Percentiles rank a stretch among this genome's conserved stretches.
phyloP scores from a whole-genome alignment of 2,329 filamentous ascomycete genomes.

The Trichoderma lentiforme region DNA sequence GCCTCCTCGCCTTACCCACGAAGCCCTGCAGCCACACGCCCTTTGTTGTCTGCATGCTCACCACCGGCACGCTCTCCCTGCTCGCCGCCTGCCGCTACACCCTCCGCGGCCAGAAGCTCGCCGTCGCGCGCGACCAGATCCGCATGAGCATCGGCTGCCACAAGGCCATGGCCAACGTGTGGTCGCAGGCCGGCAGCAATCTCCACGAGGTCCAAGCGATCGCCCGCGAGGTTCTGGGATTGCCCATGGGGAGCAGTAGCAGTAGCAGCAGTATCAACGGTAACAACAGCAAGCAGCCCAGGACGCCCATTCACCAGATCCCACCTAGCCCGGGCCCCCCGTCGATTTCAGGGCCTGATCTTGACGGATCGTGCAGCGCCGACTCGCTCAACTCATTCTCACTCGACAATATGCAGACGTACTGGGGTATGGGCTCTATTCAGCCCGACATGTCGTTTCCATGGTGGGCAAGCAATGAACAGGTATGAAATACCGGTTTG shows the following conservation, averaged over 20 bases:
- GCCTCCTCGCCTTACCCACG: slow-evolving; percentile 36
- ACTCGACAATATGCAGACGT: slow-evolving; percentile 10
- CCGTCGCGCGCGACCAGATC: slow-evolving; percentile 40
- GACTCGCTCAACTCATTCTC: background rate
- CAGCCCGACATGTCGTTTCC: slow-evolving; percentile 1
- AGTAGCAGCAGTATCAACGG: background rate
- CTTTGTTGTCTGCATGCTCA: slow-evolving; percentile 41
- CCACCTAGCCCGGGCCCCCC: background rate
- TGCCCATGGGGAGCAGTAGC: background rate
- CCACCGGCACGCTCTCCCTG: slow-evolving; percentile 34
- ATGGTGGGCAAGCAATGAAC: slow-evolving; percentile 6
- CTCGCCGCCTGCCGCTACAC: slow-evolving; percentile 38
- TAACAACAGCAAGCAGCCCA: background rate
- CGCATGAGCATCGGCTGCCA: slow-evolving; percentile 41
- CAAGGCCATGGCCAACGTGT: slow-evolving; percentile 34
- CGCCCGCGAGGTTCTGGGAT: slow-evolving; percentile 31
- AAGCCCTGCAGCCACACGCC: slow-evolving; percentile 36
- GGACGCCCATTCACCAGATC: background rate
- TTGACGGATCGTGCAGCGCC: background rate
- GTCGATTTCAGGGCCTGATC: background rate
- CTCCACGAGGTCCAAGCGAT: slow-evolving; percentile 40
- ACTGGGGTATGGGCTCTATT: slow-evolving; percentile 4
- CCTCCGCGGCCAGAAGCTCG: slow-evolving; percentile 32
- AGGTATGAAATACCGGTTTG: background rate
- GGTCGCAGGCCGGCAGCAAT: slow-evolving; percentile 36